Conservation (phyloP, 164 flowering plant genomes). For the Tetracentron sinense region DNA sequence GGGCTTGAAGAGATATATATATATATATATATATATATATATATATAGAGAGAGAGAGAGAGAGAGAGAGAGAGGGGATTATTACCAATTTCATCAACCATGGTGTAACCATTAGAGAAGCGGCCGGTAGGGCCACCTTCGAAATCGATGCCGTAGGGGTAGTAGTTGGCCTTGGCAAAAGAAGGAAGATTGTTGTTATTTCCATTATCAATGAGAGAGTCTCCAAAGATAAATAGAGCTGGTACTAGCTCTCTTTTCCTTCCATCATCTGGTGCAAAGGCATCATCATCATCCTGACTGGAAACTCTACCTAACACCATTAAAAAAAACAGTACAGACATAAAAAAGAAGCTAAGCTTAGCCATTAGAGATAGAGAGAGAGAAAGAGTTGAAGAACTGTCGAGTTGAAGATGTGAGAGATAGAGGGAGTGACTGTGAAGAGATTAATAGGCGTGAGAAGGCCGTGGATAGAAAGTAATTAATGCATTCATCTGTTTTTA, state of each 20-base stretch:
- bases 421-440: background rate
- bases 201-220: constrained; percentile 81
- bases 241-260: constrained; percentile 42
- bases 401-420: background rate
- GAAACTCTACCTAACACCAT: background rate
- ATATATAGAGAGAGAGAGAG: constrained; percentile 4
- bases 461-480: constrained; percentile 29
- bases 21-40: no score
- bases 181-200: constrained; percentile 74
- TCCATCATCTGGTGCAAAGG: constrained; percentile 10
- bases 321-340: background rate
- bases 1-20: no score
- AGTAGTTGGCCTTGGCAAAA: constrained; percentile 87
- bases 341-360: background rate
- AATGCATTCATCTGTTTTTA: constrained; percentile 31
- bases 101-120: constrained; percentile 86
- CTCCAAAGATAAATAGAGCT: constrained; percentile 75
- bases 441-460: constrained; percentile 6
- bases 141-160: constrained; percentile 89
- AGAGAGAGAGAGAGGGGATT: constrained; percentile 2
- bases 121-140: constrained; percentile 82
- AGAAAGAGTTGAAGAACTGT: constrained; percentile 6
- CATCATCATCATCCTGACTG: constrained; percentile 18
- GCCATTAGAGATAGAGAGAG: constrained; percentile 13
- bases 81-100: constrained; percentile 67